Evolutionary conservation across 2,329 filamentous ascomycete genomes (phyloP), one percentile per base, ranked within the genome.

Genomic region (Aspergillus phoenicis): DNA sequence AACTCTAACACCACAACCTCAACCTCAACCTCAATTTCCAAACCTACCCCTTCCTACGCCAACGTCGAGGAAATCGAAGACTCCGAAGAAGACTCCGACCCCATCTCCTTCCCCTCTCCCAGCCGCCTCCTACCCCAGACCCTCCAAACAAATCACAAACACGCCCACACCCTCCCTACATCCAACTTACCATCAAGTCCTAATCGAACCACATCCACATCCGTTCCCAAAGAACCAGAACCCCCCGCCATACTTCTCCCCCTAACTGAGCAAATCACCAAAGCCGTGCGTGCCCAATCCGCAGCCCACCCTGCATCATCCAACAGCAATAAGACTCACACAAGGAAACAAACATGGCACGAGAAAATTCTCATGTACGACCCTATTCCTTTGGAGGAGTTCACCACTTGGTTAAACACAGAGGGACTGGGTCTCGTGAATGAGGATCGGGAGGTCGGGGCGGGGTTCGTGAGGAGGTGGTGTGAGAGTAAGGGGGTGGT

Each of bases 331-430:
- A 43, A 15, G 59, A 73, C 33, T 36, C 11, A 36, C 33, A 36
- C 33, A 10, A 36, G 2, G 33, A 36, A 69, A 5, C 70, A 73
- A 2, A 92, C 86, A 2, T 98, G 93, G 91, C 84, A 96, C 68
- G 92, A 98, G 76, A 96, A 93, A 78, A 97, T 99, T 51, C 81
- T 98, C 5, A 86, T 98, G 73, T 98, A 96, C 73, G 93, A 98
- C 69, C 92, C 94, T 0, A 89, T 99, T 47, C 83, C 95, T 1
- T 77, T 97, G 0, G 94, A 98, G 76, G 93, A 97, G 66, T 80
- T 99, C 13, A 85, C 93, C 0, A 78, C 80, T 0, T 98, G 93
- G 90, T 78, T 98, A 15, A 97, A 97, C 67, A 83, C 83, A 3
- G 89, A 89, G 11, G 85, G 87, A 24, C 77, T 93, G 48, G 83